phyloP scores from a whole-genome alignment of 306 rosid species.

The cucumber (Cucumis sativus) region DNA sequence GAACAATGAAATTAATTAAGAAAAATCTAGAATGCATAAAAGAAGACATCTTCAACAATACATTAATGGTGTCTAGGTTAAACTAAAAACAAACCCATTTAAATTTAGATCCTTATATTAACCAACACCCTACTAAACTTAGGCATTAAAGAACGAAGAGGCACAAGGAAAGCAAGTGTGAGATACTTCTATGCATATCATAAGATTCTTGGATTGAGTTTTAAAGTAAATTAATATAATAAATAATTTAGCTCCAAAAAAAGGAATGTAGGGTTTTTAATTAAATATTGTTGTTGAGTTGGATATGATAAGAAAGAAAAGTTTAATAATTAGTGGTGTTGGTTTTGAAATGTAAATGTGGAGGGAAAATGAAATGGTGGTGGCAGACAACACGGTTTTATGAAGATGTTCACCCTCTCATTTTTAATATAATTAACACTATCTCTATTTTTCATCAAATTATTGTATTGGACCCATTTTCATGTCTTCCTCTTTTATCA shows the following conservation, averaged over 20 bases:
- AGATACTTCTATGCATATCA: background rate
- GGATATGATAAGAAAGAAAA: background rate
- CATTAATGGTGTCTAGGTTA: background rate
- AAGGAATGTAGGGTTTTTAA: no score
- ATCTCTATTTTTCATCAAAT: background rate
- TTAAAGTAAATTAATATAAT: background rate
- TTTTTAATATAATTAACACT: background rate
- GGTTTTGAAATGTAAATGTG: background rate
- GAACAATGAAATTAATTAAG: no score
- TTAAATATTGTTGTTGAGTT: background rate
- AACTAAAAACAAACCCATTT: background rate
- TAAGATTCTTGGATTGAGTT: no score
- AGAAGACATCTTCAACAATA: background rate
- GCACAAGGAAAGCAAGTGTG: background rate
- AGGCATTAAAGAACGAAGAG: background rate
- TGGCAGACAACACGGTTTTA: background rate
- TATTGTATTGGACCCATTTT: background rate
- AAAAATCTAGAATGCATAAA: no score
- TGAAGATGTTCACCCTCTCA: background rate
- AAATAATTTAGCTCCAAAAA: background rate
- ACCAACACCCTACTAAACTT: background rate
- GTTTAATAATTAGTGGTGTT: background rate
- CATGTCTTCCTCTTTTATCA: background rate
- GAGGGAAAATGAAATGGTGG: background rate
- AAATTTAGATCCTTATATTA: background rate